Percentiles rank a stretch among this genome's conserved stretches.
These are phyloP conservation scores for Colletotrichum costaricense DNA, from an alignment of 2,329 filamentous ascomycete species.

Conservation along the genomic window DNA sequence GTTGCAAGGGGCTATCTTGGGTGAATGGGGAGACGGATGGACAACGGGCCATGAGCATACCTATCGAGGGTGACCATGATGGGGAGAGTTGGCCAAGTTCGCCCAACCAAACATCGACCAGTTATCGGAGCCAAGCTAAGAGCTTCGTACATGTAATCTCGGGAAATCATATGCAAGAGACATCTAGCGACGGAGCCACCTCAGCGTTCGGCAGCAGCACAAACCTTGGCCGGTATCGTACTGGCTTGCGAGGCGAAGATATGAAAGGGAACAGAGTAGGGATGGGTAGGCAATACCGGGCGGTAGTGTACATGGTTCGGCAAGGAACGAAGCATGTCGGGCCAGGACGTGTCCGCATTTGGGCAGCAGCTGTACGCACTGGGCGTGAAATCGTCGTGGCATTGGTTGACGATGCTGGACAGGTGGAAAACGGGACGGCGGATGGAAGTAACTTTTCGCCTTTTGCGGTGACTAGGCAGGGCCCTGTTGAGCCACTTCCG, in stretches of 20 bases:
- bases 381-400: slow-evolving; percentile 1
- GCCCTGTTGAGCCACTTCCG: slow-evolving; percentile 22
- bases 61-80: slow-evolving; percentile 21
- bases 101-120: slow-evolving; percentile 51
- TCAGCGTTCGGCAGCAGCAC: slow-evolving; percentile 42
- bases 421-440: slow-evolving; percentile 1
- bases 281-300: neutral
- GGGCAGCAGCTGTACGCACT: slow-evolving; percentile 13
- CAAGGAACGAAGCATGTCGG: slow-evolving; percentile 13
- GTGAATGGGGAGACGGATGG: slow-evolving; percentile 33
- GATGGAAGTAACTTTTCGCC: slow-evolving; percentile 26
- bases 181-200: slow-evolving; percentile 44
- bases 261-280: neutral
- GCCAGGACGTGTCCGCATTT: slow-evolving; percentile 28
- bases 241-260: slow-evolving; percentile 4
- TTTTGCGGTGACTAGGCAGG: slow-evolving; percentile 28
- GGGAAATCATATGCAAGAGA: slow-evolving; percentile 49
- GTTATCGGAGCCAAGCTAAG: slow-evolving; percentile 46
- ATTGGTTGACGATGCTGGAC: slow-evolving; percentile 3
- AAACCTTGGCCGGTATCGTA: slow-evolving; percentile 36
- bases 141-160: slow-evolving; percentile 43
- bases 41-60: slow-evolving; percentile 22
- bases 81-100: slow-evolving; percentile 17
- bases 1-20: slow-evolving; percentile 32
- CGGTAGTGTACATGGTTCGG: slow-evolving; percentile 2